These are phyloP conservation scores for Pleurotus platypus DNA, from an alignment of 768 basidiomycete species.

Conservation along the genomic window DNA sequence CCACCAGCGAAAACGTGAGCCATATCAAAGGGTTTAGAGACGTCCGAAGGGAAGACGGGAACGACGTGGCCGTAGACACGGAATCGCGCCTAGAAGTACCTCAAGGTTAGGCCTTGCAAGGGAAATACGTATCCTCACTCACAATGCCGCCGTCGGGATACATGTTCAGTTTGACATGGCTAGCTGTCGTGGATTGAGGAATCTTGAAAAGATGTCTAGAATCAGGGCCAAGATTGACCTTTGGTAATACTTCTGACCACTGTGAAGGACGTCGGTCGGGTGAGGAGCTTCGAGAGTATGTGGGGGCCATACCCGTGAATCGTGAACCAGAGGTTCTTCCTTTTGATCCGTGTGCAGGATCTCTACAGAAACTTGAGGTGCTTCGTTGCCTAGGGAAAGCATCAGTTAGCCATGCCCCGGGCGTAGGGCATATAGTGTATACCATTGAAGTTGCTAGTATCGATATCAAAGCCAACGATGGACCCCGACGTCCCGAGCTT, in stretches of 20 bases:
- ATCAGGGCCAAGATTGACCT: slow-evolving; percentile 72
- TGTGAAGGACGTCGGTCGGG: slow-evolving; percentile 20
- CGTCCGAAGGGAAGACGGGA: slow-evolving; percentile 54
- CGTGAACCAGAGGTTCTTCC: slow-evolving; percentile 42
- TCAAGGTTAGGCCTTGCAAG: not conserved
- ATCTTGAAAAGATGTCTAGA: slow-evolving; percentile 88
- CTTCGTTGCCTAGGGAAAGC: slow-evolving; percentile 70
- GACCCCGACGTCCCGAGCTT: slow-evolving; percentile 75
- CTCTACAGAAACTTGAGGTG: slow-evolving; percentile 77
- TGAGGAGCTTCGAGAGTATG: not conserved
- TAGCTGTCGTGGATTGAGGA: slow-evolving; percentile 45
- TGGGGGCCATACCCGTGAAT: slow-evolving; percentile 45
- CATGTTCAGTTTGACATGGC: slow-evolving; percentile 89
- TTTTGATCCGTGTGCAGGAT: slow-evolving; percentile 39
- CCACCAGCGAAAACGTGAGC: slow-evolving; percentile 91
- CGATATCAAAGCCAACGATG: slow-evolving; percentile 85
- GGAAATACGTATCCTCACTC: slow-evolving; percentile 23
- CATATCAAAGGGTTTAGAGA: slow-evolving; percentile 64
- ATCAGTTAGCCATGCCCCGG: too few species aligned
- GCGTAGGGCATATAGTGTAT: slow-evolving; percentile 6
- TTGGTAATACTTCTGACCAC: slow-evolving; percentile 84
- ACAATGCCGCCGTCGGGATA: slow-evolving; percentile 98
- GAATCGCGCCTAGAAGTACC: slow-evolving; percentile 71
- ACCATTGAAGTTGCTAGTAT: slow-evolving; percentile 95
- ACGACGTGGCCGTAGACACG: slow-evolving; percentile 82